These are phyloP conservation scores for Neoscytalidium dimidiatum DNA, from an alignment of 2,329 filamentous ascomycete species.

Conservation along the genomic window DNA sequence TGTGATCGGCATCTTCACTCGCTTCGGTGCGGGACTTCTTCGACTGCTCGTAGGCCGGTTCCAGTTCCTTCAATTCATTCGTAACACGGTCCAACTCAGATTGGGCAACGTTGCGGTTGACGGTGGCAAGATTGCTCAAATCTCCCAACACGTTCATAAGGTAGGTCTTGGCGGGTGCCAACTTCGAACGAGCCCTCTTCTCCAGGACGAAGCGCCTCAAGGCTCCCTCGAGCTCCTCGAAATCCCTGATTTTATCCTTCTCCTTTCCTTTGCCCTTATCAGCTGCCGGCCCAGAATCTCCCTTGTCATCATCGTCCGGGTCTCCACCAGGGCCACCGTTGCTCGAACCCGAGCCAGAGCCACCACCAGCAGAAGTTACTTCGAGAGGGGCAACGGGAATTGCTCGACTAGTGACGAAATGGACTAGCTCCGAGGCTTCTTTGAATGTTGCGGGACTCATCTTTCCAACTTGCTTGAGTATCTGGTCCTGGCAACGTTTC, in stretches of 20 bases:
- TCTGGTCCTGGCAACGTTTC: slow-evolving; percentile 85
- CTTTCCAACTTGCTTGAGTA: slow-evolving; percentile 82
- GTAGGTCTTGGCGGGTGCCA: slow-evolving; percentile 94
- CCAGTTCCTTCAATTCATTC: slow-evolving; percentile 76
- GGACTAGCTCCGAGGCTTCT: slow-evolving; percentile 87
- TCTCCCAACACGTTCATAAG: slow-evolving; percentile 91
- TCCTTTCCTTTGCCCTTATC: slow-evolving; percentile 71
- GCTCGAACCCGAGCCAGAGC: slow-evolving; percentile 34
- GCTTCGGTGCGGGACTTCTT: slow-evolving; percentile 78
- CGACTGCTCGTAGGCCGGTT: slow-evolving; percentile 82
- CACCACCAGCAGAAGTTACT: slow-evolving; percentile 57
- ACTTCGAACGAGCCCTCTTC: slow-evolving; percentile 91
- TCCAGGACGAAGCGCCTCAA: slow-evolving; percentile 91
- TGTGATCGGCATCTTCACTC: slow-evolving; percentile 75
- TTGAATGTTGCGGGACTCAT: slow-evolving; percentile 94
- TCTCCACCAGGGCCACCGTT: slow-evolving; percentile 33
- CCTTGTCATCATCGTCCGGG: slow-evolving; percentile 47
- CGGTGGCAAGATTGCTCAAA: slow-evolving; percentile 75
- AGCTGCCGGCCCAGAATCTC: slow-evolving; percentile 47
- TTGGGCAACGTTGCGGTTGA: slow-evolving; percentile 85
- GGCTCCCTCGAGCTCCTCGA: slow-evolving; percentile 85
- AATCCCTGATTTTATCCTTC: slow-evolving; percentile 82
- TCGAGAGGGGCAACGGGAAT: slow-evolving; percentile 71
- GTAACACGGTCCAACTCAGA: slow-evolving; percentile 82
- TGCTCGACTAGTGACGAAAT: slow-evolving; percentile 97